Percentiles rank a stretch among this genome's conserved stretches.
Evolutionary conservation across 306 rosid genomes (phyloP).

Genomic region (Fragaria nilgerrensis): DNA sequence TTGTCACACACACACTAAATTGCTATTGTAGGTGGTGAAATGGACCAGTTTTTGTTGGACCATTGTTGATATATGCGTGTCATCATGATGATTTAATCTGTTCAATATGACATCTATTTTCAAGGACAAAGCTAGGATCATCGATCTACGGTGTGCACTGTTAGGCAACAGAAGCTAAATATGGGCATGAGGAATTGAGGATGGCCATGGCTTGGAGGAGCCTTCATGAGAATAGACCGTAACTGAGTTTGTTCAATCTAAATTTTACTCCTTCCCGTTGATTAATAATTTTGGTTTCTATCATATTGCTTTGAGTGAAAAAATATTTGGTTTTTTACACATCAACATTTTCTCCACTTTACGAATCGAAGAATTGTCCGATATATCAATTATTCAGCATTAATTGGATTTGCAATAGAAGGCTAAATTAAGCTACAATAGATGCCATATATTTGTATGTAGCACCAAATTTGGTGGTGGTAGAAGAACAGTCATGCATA

Average conservation of each 20-base stretch:
- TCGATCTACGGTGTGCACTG: neutral
- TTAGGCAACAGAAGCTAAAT: neutral
- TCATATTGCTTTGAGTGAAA: neutral
- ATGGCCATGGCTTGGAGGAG: neutral
- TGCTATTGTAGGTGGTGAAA: neutral
- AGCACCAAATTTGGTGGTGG: neutral
- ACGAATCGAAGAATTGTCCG: neutral
- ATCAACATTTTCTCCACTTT: neutral
- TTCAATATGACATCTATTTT: neutral
- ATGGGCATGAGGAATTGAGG: neutral
- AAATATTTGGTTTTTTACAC: neutral
- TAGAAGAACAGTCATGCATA: neutral
- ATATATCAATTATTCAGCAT: neutral
- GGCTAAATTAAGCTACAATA: neutral
- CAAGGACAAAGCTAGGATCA: neutral
- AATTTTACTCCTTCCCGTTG: neutral
- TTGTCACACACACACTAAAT: slow-evolving; percentile 1
- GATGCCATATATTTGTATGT: neutral
- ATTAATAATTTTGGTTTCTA: neutral
- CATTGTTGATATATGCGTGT: neutral
- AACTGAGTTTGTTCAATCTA: neutral
- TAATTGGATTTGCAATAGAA: neutral
- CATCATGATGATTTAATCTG: neutral
- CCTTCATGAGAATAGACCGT: neutral
- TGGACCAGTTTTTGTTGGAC: neutral